These are phyloP conservation scores for Trichoderma koningiopsis DNA, from an alignment of 2,329 filamentous ascomycete genomes.

Conservation along the genomic window DNA sequence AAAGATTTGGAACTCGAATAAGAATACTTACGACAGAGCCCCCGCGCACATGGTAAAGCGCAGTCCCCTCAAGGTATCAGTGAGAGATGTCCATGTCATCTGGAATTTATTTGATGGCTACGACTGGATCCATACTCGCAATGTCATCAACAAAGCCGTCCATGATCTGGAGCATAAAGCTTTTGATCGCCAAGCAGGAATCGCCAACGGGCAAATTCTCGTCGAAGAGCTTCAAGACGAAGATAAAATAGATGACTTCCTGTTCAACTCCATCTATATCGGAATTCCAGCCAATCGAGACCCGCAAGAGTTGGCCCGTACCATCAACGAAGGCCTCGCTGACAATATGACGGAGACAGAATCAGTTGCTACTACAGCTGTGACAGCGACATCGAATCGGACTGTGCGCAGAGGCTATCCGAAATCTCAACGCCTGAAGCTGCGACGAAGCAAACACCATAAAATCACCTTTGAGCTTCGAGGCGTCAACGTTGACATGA, in stretches of 20 bases:
- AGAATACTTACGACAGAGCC: conserved; percentile 71
- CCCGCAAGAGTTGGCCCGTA: conserved; percentile 75
- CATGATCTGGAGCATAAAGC: conserved; percentile 83
- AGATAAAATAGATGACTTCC: conserved; percentile 86
- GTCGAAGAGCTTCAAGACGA: conserved; percentile 79
- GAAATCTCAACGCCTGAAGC: conserved; percentile 65
- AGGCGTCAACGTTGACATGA: conserved; percentile 79
- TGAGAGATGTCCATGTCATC: conserved; percentile 88
- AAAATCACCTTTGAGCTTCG: conserved; percentile 95
- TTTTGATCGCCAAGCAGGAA: conserved; percentile 67
- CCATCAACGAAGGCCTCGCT: conserved; percentile 86
- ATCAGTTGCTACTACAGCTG: conserved; percentile 77
- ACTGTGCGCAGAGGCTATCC: conserved; percentile 46
- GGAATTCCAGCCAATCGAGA: conserved; percentile 86
- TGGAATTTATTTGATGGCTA: conserved; percentile 99
- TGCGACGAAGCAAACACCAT: conserved; percentile 84
- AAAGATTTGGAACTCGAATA: conserved; percentile 77
- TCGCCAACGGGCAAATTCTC: conserved; percentile 57
- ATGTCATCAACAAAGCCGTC: conserved; percentile 84
- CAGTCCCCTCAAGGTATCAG: conserved; percentile 74
- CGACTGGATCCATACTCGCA: conserved; percentile 88
- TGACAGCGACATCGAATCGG: conserved; percentile 59
- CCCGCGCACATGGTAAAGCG: conserved; percentile 62
- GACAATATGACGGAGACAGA: conserved; percentile 87
- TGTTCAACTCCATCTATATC: conserved; percentile 99